phyloP scores from a whole-genome alignment of 228 moss, liverwort and hornwort species.

The Sphagnum fallax region DNA sequence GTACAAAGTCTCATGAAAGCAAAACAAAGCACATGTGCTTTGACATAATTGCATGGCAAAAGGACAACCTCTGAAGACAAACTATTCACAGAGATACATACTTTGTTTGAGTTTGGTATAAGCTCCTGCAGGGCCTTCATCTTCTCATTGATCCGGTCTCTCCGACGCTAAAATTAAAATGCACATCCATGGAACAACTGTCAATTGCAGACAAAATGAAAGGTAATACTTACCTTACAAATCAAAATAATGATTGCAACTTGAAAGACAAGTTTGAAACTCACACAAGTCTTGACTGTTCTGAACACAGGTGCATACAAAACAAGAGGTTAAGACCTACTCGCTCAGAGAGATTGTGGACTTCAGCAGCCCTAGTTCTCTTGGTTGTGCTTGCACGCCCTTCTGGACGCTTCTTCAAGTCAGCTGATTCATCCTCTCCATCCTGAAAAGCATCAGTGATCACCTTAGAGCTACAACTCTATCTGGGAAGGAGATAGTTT shows the following conservation, averaged over 20 bases:
- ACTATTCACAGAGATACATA: slow-evolving; percentile 6
- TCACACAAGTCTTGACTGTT: too few relatives aligned
- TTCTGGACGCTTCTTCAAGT: slow-evolving; percentile 59
- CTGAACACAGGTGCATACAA: too few relatives aligned
- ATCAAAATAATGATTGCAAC: too few relatives aligned
- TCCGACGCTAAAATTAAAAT: slow-evolving; percentile 52
- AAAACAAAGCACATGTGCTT: too few relatives aligned
- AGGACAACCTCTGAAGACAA: too few relatives aligned
- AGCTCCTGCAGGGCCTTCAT: slow-evolving; percentile 94
- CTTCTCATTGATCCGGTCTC: slow-evolving; percentile 94
- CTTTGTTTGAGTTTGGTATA: slow-evolving; percentile 98
- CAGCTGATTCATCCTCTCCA: slow-evolving; percentile 76
- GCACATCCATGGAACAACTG: too few relatives aligned
- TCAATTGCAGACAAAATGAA: too few relatives aligned
- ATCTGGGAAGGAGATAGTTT: too few relatives aligned
- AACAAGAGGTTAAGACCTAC: slow-evolving; percentile 25
- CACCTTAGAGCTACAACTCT: not conserved
- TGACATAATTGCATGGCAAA: too few relatives aligned
- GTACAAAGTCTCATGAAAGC: too few relatives aligned
- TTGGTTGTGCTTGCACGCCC: slow-evolving; percentile 59
- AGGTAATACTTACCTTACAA: too few relatives aligned
- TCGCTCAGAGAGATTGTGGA: slow-evolving; percentile 95
- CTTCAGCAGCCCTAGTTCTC: slow-evolving; percentile 96
- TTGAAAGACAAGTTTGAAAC: too few relatives aligned
- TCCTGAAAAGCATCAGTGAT: slow-evolving; percentile 29